These are phyloP conservation scores for Taxillus chinensis DNA, from an alignment of 164 flowering plant species.

Conservation along the genomic window DNA sequence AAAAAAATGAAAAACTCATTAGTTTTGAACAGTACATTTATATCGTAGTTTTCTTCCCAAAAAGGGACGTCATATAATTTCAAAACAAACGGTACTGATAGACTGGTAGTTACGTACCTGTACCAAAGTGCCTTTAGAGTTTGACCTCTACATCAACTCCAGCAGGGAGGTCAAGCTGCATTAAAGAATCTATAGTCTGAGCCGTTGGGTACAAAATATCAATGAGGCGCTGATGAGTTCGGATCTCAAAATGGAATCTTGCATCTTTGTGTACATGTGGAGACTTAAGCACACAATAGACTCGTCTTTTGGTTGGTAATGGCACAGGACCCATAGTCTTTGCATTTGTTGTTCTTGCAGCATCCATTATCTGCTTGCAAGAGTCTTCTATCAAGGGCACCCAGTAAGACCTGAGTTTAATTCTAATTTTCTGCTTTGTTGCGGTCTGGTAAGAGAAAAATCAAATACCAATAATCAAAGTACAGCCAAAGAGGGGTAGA, in stretches of 20 bases:
- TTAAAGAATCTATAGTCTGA: slow-evolving; percentile 84
- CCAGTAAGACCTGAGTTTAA: slow-evolving; percentile 83
- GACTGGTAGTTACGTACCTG: slow-evolving; percentile 5
- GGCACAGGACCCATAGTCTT: slow-evolving; percentile 95
- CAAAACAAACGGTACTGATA: background rate
- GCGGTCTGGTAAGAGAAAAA: slow-evolving; percentile 41
- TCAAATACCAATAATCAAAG: background rate
- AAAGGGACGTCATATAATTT: too few relatives aligned
- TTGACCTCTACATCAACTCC: slow-evolving; percentile 97
- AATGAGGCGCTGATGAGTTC: slow-evolving; percentile 91
- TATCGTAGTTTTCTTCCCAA: too few relatives aligned
- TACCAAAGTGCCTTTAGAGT: slow-evolving; percentile 31
- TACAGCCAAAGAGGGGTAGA: background rate
- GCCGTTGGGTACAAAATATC: slow-evolving; percentile 94
- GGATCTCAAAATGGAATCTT: slow-evolving; percentile 84
- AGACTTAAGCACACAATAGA: slow-evolving; percentile 88
- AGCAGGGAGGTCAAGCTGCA: slow-evolving; percentile 96
- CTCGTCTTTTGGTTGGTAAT: slow-evolving; percentile 75
- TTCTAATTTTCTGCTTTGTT: slow-evolving; percentile 90
- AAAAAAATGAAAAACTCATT: too few relatives aligned
- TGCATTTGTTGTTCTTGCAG: slow-evolving; percentile 86
- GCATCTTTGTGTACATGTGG: slow-evolving; percentile 98
- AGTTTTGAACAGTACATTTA: too few relatives aligned
- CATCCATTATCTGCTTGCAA: slow-evolving; percentile 91
- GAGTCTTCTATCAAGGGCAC: slow-evolving; percentile 90